phyloP scores from a whole-genome alignment of 1,284 basidiomycete species.

The Mrakiaceae sp. region DNA sequence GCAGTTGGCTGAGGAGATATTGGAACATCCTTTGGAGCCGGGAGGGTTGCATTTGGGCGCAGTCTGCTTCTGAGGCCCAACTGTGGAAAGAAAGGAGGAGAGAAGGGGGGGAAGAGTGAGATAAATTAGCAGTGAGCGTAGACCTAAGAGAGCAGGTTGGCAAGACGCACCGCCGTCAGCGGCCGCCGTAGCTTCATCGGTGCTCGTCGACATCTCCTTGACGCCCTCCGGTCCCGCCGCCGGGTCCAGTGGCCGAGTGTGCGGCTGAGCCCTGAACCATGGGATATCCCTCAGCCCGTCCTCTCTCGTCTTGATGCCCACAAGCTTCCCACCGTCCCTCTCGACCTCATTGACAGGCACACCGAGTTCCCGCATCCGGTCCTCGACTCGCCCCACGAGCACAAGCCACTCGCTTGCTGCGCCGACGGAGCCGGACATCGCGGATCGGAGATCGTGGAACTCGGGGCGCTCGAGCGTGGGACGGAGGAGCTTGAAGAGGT shows the following conservation, averaged over 20 bases:
- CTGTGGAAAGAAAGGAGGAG: not conserved
- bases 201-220: not conserved
- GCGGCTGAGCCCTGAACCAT: conserved; percentile 14
- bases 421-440: conserved; percentile 25
- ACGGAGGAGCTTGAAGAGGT: conserved; percentile 83
- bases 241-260: conserved; percentile 1
- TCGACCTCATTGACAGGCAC: too few relatives aligned
- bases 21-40: not conserved
- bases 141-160: too few relatives aligned
- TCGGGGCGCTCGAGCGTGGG: conserved; percentile 50
- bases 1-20: conserved; percentile 29
- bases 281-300: conserved; percentile 5
- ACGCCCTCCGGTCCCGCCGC: not conserved
- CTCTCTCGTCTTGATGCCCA: not conserved
- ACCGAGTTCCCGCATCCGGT: conserved; percentile 45
- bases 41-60: too few relatives aligned
- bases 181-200: not conserved
- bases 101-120: not conserved
- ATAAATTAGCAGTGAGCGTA: not conserved
- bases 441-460: conserved; percentile 26
- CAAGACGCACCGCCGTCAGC: not conserved
- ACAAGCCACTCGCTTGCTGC: conserved; percentile 47
- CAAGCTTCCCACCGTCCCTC: too few relatives aligned
- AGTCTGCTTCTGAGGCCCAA: too few relatives aligned
- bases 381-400: conserved; percentile 55